A percentile compares a stretch with the other conserved stretches of the same genome.
Conservation (phyloP, 805 yeast genomes). For the Saturnispora bothae region DNA sequence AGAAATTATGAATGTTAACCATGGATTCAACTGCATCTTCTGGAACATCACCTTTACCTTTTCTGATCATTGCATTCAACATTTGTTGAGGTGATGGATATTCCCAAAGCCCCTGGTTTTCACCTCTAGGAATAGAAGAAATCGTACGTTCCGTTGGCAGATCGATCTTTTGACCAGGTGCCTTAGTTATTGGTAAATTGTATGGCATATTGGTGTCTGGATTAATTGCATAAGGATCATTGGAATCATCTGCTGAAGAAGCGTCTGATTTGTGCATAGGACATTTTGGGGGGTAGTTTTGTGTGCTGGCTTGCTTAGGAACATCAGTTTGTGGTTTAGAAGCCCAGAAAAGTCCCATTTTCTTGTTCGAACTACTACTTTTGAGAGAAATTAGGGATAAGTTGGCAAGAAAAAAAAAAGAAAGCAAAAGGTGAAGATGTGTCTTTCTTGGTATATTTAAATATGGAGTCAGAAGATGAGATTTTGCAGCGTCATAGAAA, state of each 20-base stretch:
- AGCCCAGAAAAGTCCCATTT: conserved; percentile 87
- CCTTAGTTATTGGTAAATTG: conserved; percentile 49
- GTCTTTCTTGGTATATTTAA: neutral
- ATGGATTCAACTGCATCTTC: conserved; percentile 94
- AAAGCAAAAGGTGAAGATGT: neutral
- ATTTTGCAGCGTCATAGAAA: conserved; percentile 53
- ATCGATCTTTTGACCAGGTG: conserved; percentile 70
- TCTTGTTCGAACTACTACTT: no score
- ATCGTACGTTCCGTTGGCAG: conserved; percentile 77
- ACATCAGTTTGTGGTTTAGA: conserved; percentile 7
- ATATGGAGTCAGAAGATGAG: conserved; percentile 35
- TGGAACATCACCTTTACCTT: conserved; percentile 84
- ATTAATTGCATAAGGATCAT: conserved; percentile 37
- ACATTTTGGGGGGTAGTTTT: conserved; percentile 4
- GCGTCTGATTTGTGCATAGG: conserved; percentile 3
- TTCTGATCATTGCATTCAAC: conserved; percentile 94
- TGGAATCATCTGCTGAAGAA: conserved; percentile 12
- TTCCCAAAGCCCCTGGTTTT: conserved; percentile 76
- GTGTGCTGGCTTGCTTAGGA: neutral
- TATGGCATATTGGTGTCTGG: conserved; percentile 88
- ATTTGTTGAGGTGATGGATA: conserved; percentile 99
- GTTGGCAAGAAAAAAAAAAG: neutral
- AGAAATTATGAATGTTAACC: conserved; percentile 94
- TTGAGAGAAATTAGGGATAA: neutral
- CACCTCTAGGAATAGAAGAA: conserved; percentile 83